Conservation (phyloP, 805 yeast species). For the Saccharomycopsis vini region DNA sequence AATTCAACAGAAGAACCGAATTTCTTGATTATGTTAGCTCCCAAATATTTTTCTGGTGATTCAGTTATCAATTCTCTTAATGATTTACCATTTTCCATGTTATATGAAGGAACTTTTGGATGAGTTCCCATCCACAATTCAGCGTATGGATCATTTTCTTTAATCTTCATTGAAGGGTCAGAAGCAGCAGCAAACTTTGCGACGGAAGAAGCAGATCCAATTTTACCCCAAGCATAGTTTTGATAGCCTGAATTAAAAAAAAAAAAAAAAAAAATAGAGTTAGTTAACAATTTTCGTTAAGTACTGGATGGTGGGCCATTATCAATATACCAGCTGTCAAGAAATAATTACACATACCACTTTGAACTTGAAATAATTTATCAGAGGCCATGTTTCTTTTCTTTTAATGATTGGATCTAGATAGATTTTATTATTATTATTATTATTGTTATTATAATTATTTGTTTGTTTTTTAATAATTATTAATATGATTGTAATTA, state of each 20-base stretch:
- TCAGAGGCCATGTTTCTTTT: slow-evolving; percentile 10
- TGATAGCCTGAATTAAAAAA: slow-evolving; percentile 43
- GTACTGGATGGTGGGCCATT: background rate
- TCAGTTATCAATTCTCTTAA: slow-evolving; percentile 59
- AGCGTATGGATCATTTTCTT: slow-evolving; percentile 81
- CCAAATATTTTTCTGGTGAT: slow-evolving; percentile 52
- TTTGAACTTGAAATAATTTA: slow-evolving; percentile 25
- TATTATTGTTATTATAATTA: too few relatives aligned
- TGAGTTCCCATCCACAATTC: slow-evolving; percentile 99
- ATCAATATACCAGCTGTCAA: background rate
- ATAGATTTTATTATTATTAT: too few relatives aligned
- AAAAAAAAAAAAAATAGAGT: background rate
- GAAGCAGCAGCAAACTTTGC: slow-evolving; percentile 77
- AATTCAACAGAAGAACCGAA: slow-evolving; percentile 64
- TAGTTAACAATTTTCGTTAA: background rate
- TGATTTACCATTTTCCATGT: slow-evolving; percentile 44
- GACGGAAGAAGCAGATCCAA: slow-evolving; percentile 78
- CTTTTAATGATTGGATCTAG: too few relatives aligned
- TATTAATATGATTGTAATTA: too few relatives aligned
- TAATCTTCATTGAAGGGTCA: slow-evolving; percentile 50
- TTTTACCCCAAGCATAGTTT: slow-evolving; percentile 82
- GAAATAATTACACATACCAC: slow-evolving; percentile 24
- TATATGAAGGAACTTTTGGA: slow-evolving; percentile 75
- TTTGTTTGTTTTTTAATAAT: too few relatives aligned
- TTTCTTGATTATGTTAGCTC: slow-evolving; percentile 46